Evolutionary conservation across 495 filamentous ascomycete genomes (phyloP).

Genomic region (Annulohypoxylon maeteangense): DNA sequence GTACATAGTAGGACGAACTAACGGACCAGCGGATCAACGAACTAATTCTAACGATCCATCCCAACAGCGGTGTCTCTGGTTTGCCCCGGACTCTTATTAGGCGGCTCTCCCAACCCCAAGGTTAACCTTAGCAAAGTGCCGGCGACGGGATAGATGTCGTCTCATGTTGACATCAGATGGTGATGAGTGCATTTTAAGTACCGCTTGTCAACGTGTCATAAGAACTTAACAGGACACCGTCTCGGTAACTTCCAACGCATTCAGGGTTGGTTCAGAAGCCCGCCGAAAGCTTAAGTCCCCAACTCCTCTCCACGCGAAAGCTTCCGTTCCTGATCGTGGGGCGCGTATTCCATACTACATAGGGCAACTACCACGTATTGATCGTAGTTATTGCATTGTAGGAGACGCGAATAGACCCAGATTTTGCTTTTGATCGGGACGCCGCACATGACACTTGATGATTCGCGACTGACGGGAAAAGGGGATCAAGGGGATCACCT

Average conservation of each 20-base stretch:
- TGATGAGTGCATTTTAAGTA: conserved; percentile 29
- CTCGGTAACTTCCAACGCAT: conserved; percentile 9
- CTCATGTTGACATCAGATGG: conserved; percentile 38
- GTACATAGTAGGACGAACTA: conserved; percentile 16
- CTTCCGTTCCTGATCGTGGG: conserved; percentile 10
- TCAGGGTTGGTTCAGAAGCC: conserved; percentile 17
- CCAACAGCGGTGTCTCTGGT: not conserved
- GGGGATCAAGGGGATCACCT: conserved; percentile 24
- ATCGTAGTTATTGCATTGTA: not conserved
- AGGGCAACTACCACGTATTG: not conserved
- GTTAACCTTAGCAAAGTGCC: conserved; percentile 19
- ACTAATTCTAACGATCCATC: not conserved
- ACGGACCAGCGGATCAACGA: not conserved
- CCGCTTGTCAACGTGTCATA: conserved; percentile 29
- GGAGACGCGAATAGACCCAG: conserved; percentile 22
- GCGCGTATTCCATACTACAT: not conserved
- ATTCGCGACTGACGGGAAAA: conserved; percentile 4
- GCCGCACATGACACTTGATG: not conserved
- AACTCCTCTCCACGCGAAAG: not conserved
- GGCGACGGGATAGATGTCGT: conserved; percentile 24
- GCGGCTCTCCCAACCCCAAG: conserved; percentile 21
- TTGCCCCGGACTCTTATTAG: conserved; percentile 16
- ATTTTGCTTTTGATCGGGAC: conserved; percentile 16
- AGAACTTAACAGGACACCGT: conserved; percentile 6
- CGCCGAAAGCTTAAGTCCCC: conserved; percentile 18